Evolutionary conservation across 805 yeast genomes (phyloP), one percentile per base, ranked within the genome.

Genomic region (Kodamaea restingae): DNA sequence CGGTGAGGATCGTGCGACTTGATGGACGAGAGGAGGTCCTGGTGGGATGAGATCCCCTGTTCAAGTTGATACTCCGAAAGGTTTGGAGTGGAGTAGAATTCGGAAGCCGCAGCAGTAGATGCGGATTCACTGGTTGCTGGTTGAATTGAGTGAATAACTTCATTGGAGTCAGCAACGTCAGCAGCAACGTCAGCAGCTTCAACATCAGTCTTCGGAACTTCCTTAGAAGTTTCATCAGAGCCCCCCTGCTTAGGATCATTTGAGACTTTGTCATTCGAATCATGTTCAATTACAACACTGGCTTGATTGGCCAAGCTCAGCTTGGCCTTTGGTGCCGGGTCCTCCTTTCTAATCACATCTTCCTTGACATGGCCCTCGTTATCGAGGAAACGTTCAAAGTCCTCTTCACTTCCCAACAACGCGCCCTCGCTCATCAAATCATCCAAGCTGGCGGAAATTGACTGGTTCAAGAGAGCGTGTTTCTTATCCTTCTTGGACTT

Each of bases 401-500:
- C 74, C 47, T 71, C 80, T 39, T 78, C 83, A 2, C 69, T 61
- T 1, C 71, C 72, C 49, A 69, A 54, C 36, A 69, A 58, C 2
- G 74, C 74, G 5, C 74, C 74, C 45, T 69, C 74, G 38, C 50
- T 66, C 42, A 69, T 69, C 52, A 69, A 63, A 36, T 75, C 81
- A 45, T 74, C 75, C 49, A 78, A 55, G 5, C 80, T 58, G 3
- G 81, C 81, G 28, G 81, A 75, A 32, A 77, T 75, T 7, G 58
- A 41, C 10, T 50, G 46, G 45, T 51, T 46, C 35, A 37, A 22
- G 18, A 38, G 41, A 11, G 42, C 40, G 30, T 25, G 10, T 44
- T 43, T 42, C 10, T 25, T 25, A 10, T 20, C 22, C 36, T 32
- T 18, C 40, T 42, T 35, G 37, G 45, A 34, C 27, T 49, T 52